A percentile compares a stretch with the other conserved stretches of the same genome.
phyloP scores from a whole-genome alignment of 73 alveolate species.

The Blepharisma japonicum region DNA sequence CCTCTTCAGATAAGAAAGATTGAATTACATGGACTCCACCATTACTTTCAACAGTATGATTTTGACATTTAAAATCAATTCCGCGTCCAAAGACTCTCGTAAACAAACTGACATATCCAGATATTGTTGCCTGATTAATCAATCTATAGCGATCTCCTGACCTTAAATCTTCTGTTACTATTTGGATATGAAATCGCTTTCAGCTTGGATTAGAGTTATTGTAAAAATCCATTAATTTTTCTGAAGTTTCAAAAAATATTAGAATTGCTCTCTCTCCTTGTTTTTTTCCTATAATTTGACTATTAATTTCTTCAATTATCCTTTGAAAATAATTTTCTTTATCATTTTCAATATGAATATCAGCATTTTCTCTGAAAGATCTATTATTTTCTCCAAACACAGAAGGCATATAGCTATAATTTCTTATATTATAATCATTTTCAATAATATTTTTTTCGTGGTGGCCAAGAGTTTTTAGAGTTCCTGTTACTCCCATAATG shows the following conservation, averaged over 20 bases:
- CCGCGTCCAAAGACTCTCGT: constrained; percentile 18
- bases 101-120: background rate
- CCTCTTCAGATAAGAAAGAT: constrained; percentile 38
- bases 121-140: constrained; percentile 13
- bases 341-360: constrained; percentile 6
- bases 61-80: background rate
- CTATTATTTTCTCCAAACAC: constrained; percentile 46
- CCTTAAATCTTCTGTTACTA: constrained; percentile 19
- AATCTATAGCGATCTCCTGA: background rate
- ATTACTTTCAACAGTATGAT: background rate
- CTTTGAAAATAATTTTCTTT: constrained; percentile 7
- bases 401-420: constrained; percentile 39
- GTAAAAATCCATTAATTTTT: constrained; percentile 15
- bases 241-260: background rate
- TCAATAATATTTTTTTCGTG: constrained; percentile 35
- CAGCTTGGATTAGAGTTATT: background rate
- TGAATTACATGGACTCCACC: constrained; percentile 48
- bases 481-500: constrained; percentile 57
- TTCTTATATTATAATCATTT: constrained; percentile 29
- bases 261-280: too few species aligned
- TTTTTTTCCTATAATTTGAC: too few species aligned
- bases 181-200: background rate
- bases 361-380: constrained; percentile 4
- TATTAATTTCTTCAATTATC: too few species aligned
- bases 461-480: constrained; percentile 38